These are phyloP conservation scores for Begonia fuchsioides DNA, from an alignment of 306 rosid species.

Conservation along the genomic window DNA sequence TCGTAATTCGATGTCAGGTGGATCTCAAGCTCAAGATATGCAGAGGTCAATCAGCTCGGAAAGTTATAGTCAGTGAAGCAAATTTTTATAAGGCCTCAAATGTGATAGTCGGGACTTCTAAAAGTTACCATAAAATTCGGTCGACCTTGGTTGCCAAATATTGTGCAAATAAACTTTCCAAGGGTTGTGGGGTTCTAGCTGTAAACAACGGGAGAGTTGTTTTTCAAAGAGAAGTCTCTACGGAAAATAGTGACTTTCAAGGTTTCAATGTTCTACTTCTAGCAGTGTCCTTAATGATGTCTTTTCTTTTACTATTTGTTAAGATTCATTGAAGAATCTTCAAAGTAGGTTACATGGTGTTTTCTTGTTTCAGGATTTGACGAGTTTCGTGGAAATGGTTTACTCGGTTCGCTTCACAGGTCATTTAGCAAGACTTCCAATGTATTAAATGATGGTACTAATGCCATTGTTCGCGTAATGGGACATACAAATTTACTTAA, in stretches of 20 bases:
- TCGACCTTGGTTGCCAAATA: conserved; percentile 67
- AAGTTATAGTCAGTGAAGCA: conserved; percentile 73
- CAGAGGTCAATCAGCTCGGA: conserved; percentile 59
- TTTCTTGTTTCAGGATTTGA: conserved; percentile 31
- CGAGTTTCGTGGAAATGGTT: conserved; percentile 21
- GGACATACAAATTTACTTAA: conserved; percentile 6
- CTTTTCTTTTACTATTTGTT: background rate
- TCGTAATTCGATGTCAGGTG: conserved; percentile 32
- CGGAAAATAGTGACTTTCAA: conserved; percentile 17
- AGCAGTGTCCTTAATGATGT: background rate
- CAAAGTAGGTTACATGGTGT: background rate
- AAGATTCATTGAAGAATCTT: conserved; percentile 8
- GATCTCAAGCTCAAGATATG: conserved; percentile 85
- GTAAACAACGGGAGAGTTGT: conserved; percentile 71
- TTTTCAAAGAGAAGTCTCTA: conserved; percentile 42
- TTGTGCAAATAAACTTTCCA: conserved; percentile 63
- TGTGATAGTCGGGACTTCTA: conserved; percentile 61
- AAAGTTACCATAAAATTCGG: conserved; percentile 43
- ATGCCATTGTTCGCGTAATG: conserved; percentile 12
- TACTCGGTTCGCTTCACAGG: conserved; percentile 33
- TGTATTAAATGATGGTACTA: conserved; percentile 26
- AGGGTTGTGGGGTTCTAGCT: conserved; percentile 56
- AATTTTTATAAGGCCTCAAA: conserved; percentile 48
- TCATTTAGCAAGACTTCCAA: conserved; percentile 22
- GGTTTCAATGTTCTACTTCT: conserved; percentile 21